Evolutionary conservation across 176 grass and related monocot genomes (phyloP).

Genomic region (Rhynchospora breviuscula): DNA sequence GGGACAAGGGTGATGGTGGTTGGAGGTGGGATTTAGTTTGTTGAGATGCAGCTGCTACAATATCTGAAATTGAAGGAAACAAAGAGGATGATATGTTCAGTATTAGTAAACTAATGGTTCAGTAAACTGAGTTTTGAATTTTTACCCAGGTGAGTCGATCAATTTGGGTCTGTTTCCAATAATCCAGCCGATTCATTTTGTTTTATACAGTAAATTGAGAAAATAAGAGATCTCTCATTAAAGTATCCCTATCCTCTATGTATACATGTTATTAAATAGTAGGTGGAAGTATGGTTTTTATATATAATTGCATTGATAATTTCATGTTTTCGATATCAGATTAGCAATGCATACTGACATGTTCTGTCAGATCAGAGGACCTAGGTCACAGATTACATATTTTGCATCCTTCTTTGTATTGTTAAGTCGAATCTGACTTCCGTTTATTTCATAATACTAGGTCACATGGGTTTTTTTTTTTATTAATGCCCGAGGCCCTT

Average conservation of each 20-base stretch:
- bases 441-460: conserved; percentile 11
- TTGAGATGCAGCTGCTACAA: too few species aligned
- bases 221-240: neutral
- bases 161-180: neutral
- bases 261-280: neutral
- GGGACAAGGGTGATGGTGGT: too few species aligned
- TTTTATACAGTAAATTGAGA: neutral
- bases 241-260: neutral
- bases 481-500: too few species aligned
- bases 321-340: neutral
- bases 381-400: neutral
- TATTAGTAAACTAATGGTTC: neutral
- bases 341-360: neutral
- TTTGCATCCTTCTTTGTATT: neutral
- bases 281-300: neutral
- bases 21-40: too few species aligned
- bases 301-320: neutral
- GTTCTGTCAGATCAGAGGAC: neutral
- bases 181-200: neutral
- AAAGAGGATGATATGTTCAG: neutral
- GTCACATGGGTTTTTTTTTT: too few species aligned
- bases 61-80: neutral
- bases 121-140: neutral
- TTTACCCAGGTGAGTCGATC: neutral
- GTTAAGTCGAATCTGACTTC: neutral